Evolutionary conservation across 140 eudicot genomes (phyloP).

Genomic region (Oenanthe javanica): DNA sequence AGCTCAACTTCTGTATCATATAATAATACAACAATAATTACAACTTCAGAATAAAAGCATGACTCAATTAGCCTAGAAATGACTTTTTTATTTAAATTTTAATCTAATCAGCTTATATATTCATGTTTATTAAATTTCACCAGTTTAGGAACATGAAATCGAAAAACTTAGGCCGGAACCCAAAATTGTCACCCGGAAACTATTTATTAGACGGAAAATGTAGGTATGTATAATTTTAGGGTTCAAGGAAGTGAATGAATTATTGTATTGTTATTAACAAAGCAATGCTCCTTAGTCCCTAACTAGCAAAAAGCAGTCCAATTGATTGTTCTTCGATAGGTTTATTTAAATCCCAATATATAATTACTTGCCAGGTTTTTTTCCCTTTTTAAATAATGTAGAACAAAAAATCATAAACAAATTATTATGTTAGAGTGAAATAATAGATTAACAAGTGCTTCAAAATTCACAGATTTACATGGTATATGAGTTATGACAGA

Average conservation of each 20-base stretch:
- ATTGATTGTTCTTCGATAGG: background rate
- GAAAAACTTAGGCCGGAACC: background rate
- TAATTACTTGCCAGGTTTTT: background rate
- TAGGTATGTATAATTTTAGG: background rate
- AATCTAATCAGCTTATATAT: background rate
- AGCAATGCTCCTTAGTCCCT: background rate
- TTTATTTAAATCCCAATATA: background rate
- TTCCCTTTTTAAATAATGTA: too few relatives aligned
- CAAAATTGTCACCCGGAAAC: background rate
- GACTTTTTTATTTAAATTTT: background rate
- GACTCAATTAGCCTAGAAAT: background rate
- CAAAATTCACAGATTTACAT: too few relatives aligned
- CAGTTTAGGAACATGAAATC: background rate
- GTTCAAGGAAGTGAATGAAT: too few relatives aligned
- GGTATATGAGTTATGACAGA: too few relatives aligned
- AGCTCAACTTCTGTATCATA: slow-evolving; percentile 22
- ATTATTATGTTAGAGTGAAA: too few relatives aligned
- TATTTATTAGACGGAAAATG: background rate
- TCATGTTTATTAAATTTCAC: background rate
- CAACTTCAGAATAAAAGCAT: too few relatives aligned
- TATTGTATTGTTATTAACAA: background rate
- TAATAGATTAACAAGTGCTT: too few relatives aligned
- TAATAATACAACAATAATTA: too few relatives aligned
- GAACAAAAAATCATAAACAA: too few relatives aligned
- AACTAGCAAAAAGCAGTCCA: background rate